Conservation (phyloP, 1,139 yeast genomes). For the Zygotorulaspora mrakii region DNA sequence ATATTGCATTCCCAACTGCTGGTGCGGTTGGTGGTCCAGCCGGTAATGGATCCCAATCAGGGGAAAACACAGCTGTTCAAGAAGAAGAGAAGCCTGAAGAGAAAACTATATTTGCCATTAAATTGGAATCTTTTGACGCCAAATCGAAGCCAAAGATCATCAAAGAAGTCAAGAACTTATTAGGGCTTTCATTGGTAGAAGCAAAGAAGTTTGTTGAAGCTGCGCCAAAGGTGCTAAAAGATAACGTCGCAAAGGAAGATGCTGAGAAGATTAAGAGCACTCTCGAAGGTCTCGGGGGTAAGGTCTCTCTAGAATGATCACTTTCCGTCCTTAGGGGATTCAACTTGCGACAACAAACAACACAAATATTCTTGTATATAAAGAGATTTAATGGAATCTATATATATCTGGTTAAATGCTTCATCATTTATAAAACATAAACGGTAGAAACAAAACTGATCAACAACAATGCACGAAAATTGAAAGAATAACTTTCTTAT, state of each 20-base stretch:
- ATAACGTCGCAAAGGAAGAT: slow-evolving; percentile 65
- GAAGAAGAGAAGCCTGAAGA: slow-evolving; percentile 81
- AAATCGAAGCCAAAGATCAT: slow-evolving; percentile 96
- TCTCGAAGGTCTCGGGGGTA: slow-evolving; percentile 93
- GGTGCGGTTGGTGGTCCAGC: slow-evolving; percentile 50
- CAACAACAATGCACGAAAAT: too few relatives aligned
- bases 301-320: slow-evolving; percentile 74
- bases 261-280: slow-evolving; percentile 82
- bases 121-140: slow-evolving; percentile 90
- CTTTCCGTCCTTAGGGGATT: background rate
- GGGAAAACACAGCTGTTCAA: slow-evolving; percentile 71
- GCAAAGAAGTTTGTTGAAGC: slow-evolving; percentile 96
- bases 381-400: slow-evolving; percentile 1
- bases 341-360: background rate
- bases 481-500: too few relatives aligned
- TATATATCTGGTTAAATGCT: slow-evolving; percentile 4
- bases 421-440: slow-evolving; percentile 1
- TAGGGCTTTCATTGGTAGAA: slow-evolving; percentile 91
- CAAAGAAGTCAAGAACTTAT: slow-evolving; percentile 88
- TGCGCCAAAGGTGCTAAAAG: slow-evolving; percentile 81
- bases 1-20: slow-evolving; percentile 79
- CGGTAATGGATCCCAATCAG: slow-evolving; percentile 65
- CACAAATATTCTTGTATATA: slow-evolving; percentile 13
- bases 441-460: background rate
- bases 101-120: slow-evolving; percentile 87